Percentiles rank a stretch among this genome's conserved stretches.
These are phyloP conservation scores for Globisporangium parvum DNA, from an alignment of 352 stramenopile species.

Conservation along the genomic window DNA sequence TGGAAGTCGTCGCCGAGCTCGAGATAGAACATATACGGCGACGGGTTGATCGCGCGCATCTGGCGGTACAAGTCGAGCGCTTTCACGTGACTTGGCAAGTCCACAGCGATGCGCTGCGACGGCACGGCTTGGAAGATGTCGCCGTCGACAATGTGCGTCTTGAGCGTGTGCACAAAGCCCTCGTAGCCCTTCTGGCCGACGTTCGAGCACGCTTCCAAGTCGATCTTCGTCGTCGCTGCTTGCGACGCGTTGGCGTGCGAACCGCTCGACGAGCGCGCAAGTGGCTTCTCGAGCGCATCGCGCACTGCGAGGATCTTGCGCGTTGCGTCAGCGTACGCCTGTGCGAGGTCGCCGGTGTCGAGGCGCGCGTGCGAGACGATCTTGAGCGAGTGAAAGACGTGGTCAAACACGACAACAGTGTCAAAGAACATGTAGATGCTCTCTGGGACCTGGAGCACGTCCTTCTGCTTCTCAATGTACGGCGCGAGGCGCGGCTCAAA, in stretches of 20 bases:
- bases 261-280: slow-evolving; percentile 47
- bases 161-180: slow-evolving; percentile 82
- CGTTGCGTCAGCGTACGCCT: slow-evolving; percentile 66
- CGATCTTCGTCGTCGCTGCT: slow-evolving; percentile 30
- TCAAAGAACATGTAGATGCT: slow-evolving; percentile 91
- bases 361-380: slow-evolving; percentile 79
- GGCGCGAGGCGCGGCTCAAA: slow-evolving; percentile 83
- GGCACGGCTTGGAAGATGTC: slow-evolving; percentile 90
- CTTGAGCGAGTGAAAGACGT: slow-evolving; percentile 88
- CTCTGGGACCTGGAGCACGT: slow-evolving; percentile 80
- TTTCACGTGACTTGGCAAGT: slow-evolving; percentile 59
- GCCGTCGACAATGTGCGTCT: slow-evolving; percentile 85
- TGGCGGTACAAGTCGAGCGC: slow-evolving; percentile 84
- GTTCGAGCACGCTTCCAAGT: slow-evolving; percentile 76
- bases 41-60: slow-evolving; percentile 87
- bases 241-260: slow-evolving; percentile 40
- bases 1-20: slow-evolving; percentile 83
- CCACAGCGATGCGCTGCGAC: slow-evolving; percentile 69
- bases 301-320: slow-evolving; percentile 68
- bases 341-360: slow-evolving; percentile 53
- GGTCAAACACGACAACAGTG: slow-evolving; percentile 87
- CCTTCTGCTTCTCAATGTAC: slow-evolving; percentile 65
- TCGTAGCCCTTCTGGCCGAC: slow-evolving; percentile 82
- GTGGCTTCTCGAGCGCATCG: slow-evolving; percentile 51
- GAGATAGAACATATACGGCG: slow-evolving; percentile 89